These are phyloP conservation scores for Ascocoryne sarcoides DNA, from an alignment of 2,329 filamentous ascomycete genomes.

Conservation along the genomic window DNA sequence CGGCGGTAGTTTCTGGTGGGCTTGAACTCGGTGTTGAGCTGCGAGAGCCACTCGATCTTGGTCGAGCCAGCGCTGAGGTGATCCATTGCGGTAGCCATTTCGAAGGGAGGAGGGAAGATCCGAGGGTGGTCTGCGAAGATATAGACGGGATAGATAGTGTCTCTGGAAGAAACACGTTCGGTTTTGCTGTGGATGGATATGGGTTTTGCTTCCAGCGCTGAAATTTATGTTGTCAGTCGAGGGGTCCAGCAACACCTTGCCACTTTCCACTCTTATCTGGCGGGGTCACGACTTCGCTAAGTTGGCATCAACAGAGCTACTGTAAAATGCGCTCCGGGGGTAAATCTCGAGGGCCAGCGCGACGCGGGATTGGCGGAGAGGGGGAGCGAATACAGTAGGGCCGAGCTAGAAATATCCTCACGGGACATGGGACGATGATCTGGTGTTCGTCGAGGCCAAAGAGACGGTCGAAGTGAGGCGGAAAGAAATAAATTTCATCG, in stretches of 20 bases:
- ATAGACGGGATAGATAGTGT: too few relatives aligned
- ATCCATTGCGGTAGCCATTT: slow-evolving; percentile 61
- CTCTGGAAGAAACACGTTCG: background rate
- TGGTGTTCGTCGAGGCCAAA: too few relatives aligned
- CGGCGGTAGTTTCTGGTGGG: slow-evolving; percentile 87
- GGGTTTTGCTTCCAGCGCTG: background rate
- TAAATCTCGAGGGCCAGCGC: too few relatives aligned
- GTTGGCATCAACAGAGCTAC: too few relatives aligned
- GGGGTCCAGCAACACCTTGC: background rate
- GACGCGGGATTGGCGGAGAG: background rate
- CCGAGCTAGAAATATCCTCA: background rate
- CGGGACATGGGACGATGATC: background rate
- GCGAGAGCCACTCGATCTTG: slow-evolving; percentile 56
- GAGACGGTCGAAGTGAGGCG: too few relatives aligned
- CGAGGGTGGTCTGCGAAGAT: background rate
- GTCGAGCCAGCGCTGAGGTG: slow-evolving; percentile 73
- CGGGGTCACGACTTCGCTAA: background rate
- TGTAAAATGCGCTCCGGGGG: too few relatives aligned
- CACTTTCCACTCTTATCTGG: background rate
- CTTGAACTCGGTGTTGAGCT: slow-evolving; percentile 77
- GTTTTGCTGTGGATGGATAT: background rate
- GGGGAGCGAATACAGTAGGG: background rate
- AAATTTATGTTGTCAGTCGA: background rate
- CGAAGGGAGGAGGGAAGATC: slow-evolving; percentile 7
- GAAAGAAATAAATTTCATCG: too few relatives aligned